Evolutionary conservation across 139 green algal genomes (phyloP).

Genomic region (Volvox reticuliferus): DNA sequence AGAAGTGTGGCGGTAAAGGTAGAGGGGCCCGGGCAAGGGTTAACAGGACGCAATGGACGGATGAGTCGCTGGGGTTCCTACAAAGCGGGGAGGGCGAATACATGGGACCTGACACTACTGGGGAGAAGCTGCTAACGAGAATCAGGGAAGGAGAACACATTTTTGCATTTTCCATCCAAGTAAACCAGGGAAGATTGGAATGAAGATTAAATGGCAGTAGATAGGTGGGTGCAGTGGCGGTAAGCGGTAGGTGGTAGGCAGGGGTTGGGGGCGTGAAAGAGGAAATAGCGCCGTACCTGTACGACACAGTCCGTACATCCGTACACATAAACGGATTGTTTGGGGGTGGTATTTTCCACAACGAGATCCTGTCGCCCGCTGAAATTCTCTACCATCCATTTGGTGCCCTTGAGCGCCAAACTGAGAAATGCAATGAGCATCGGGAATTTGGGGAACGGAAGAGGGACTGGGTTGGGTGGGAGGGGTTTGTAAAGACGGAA

Average conservation of each 20-base stretch:
- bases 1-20: no score
- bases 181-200: no score
- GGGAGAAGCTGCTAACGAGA: no score
- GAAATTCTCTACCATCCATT: constrained; percentile 93
- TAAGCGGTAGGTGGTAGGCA: no score
- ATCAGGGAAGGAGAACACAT: no score
- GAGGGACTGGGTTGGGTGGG: background rate
- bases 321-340: constrained; percentile 95
- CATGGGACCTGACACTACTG: no score
- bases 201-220: no score
- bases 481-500: background rate
- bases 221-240: no score
- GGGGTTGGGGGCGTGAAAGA: no score
- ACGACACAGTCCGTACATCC: constrained; percentile 85
- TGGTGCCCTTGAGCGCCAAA: constrained; percentile 87
- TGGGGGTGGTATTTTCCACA: constrained; percentile 76
- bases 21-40: background rate
- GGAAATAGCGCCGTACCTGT: constrained; percentile 55
- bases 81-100: no score
- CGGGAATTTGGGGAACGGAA: background rate
- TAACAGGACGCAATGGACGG: background rate
- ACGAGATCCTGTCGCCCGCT: constrained; percentile 50
- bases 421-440: background rate
- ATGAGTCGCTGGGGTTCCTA: no score
- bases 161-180: no score